Percentiles rank a stretch among this genome's conserved stretches.
Conservation (phyloP, 208 protist genomes). For the Trichomonas vaginalis region DNA sequence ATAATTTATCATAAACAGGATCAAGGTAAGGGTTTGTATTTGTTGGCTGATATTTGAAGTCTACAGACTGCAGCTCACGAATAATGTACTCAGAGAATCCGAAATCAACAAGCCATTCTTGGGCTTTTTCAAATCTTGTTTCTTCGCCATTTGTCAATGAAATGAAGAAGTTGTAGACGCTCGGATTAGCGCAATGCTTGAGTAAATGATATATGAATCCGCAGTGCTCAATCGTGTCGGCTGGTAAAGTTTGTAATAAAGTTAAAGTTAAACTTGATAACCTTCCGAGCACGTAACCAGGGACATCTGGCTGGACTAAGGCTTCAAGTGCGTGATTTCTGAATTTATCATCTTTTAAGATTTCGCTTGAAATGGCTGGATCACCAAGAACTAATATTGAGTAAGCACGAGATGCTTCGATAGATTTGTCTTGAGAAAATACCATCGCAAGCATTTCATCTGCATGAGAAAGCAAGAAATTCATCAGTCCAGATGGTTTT, state of each 20-base stretch:
- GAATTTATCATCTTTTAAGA: neutral
- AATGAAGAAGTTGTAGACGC: neutral
- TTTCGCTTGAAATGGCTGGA: neutral
- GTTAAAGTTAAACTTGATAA: neutral
- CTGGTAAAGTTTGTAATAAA: neutral
- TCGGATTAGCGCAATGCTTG: neutral
- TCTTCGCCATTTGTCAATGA: neutral
- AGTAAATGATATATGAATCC: neutral
- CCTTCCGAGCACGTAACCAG: neutral
- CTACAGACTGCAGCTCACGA: neutral
- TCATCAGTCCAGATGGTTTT: neutral
- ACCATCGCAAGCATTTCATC: neutral
- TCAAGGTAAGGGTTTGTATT: neutral
- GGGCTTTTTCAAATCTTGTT: neutral
- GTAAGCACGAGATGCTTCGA: neutral
- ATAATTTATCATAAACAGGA: neutral
- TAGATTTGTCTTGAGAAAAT: neutral
- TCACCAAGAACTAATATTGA: neutral
- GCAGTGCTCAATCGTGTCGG: neutral
- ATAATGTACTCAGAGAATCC: neutral
- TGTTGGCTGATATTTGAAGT: neutral
- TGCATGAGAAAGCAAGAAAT: neutral
- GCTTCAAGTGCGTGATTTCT: neutral
- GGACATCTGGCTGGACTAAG: neutral
- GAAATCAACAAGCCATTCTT: neutral